phyloP scores from a whole-genome alignment of 2,329 filamentous ascomycete species.

The Curvularia hawaiiensis region DNA sequence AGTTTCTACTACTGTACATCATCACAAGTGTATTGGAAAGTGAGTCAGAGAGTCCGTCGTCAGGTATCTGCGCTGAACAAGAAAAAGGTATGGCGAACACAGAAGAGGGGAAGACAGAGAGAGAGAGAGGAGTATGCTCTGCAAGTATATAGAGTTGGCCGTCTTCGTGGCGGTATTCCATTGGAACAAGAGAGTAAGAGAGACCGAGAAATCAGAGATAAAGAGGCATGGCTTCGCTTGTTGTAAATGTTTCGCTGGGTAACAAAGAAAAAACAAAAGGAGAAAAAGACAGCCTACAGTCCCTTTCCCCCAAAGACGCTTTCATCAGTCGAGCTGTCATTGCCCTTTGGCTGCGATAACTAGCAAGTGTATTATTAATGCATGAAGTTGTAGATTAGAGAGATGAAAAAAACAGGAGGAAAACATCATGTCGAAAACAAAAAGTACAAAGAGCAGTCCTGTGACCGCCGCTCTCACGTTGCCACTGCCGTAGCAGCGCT shows the following conservation, averaged over 20 bases:
- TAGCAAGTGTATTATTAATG: constrained; percentile 5
- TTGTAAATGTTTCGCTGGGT: background rate
- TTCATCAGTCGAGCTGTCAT: background rate
- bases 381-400: background rate
- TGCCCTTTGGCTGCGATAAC: background rate
- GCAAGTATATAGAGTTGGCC: background rate
- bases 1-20: background rate
- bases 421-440: background rate
- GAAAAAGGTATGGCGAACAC: background rate
- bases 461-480: background rate
- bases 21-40: background rate
- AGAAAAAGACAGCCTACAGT: background rate
- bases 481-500: constrained; percentile 12
- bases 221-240: background rate
- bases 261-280: background rate
- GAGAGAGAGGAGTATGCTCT: constrained; percentile 15
- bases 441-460: background rate
- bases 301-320: background rate
- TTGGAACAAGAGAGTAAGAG: background rate
- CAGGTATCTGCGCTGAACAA: background rate
- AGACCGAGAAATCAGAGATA: background rate
- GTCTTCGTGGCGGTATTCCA: constrained; percentile 4
- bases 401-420: background rate
- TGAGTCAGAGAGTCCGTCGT: background rate
- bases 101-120: background rate